Percentiles rank a stretch among this genome's conserved stretches.
These are phyloP conservation scores for Musa troglodytarum DNA, from an alignment of 176 grass and related monocot species.

Conservation along the genomic window DNA sequence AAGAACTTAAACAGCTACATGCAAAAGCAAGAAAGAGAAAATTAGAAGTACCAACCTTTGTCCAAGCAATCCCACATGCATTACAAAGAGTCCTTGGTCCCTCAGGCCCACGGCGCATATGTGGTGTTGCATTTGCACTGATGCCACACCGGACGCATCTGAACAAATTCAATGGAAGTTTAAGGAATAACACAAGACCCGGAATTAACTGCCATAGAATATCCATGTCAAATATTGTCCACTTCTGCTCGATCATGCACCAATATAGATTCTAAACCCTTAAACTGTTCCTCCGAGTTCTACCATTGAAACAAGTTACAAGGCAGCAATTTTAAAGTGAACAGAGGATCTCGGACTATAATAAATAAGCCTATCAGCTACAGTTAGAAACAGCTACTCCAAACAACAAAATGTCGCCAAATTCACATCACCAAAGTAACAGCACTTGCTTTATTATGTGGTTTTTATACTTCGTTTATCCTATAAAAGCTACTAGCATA, in stretches of 20 bases:
- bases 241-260: not conserved
- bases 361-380: too few relatives aligned
- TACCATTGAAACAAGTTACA: too few relatives aligned
- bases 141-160: conserved; percentile 10
- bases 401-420: too few relatives aligned
- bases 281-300: not conserved
- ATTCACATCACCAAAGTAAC: too few relatives aligned
- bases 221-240: not conserved
- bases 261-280: not conserved
- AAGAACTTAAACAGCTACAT: not conserved
- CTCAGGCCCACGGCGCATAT: conserved; percentile 13
- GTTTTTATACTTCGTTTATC: too few relatives aligned
- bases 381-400: too few relatives aligned
- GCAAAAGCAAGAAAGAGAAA: conserved; percentile 1
- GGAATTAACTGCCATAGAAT: not conserved
- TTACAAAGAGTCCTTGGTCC: conserved; percentile 15
- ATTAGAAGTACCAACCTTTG: not conserved
- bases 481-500: too few relatives aligned
- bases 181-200: not conserved
- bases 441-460: too few relatives aligned
- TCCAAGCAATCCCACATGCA: conserved; percentile 14
- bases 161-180: not conserved
- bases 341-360: too few relatives aligned
- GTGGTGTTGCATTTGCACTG: conserved; percentile 11
- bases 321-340: too few relatives aligned